Base-by-base conservation (phyloP, 495 filamentous ascomycete species). In the Penicillium ucsense region DNA sequence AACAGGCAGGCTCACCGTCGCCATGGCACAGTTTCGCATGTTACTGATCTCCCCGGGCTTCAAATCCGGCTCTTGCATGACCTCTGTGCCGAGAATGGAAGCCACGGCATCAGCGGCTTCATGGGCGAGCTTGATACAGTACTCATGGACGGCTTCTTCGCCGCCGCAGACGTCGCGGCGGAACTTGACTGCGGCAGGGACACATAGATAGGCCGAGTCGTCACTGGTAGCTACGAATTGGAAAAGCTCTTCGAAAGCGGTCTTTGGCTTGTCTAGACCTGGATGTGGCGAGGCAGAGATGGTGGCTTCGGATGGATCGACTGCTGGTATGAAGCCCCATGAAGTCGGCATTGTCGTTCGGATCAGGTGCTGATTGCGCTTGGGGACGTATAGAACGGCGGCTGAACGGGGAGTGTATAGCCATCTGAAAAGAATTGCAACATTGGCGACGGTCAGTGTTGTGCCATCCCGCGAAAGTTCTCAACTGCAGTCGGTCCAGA, bases 181-280 rank as follows among this genome's bases (percentile, higher is more conserved):
- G 71, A 83, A 95, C 28, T 70, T 61, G 27, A 95, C 65, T 0
- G 83, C 79, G 3, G 84, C 84, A 3, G 80, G 76, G 1, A 91
- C 72, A 49, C 84, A 87, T 2, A 86, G 61, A 45, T 83, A 89
- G 0, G 87, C 77, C 4, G 77, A 70, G 41, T 79, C 80, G 54
- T 95, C 89, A 1, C 79, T 56, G 0, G 88, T 94, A 2, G 83
- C 88, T 9, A 84, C 72, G 49, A 86, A 92, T 59, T 88, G 79
- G 56, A 95, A 95, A 8, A 84, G 77, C 3, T 66, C 65, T 11
- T 86, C 78, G 51, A 87, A 95, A 0, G 60, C 48, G 2, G 73
- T 74, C 56, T 83, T 76, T 6, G 38, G 34, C 1, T 60, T 47
- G 29, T 46, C 38, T 6, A 67, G 54, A 29, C 70, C 72, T 4